phyloP scores from a whole-genome alignment of 495 filamentous ascomycete species.

The Daldinia concentrica region DNA sequence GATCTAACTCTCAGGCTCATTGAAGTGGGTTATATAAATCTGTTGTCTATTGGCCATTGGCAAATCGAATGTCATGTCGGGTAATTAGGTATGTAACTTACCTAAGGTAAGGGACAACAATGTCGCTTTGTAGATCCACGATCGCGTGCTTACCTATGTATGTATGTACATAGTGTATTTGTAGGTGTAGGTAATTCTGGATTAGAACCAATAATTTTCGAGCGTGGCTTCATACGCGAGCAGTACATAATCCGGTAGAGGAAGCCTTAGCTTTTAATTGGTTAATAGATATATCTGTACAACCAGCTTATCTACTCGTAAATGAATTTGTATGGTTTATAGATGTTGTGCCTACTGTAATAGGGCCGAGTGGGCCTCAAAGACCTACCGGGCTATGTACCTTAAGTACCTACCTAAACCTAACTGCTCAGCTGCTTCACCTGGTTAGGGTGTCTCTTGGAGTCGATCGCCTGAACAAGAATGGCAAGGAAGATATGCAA shows the following conservation, averaged over 20 bases:
- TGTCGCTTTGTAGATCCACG: slow-evolving; percentile 5
- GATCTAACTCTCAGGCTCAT: background rate
- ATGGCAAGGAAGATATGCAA: background rate
- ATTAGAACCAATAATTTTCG: background rate
- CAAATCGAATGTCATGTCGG: background rate
- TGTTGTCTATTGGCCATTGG: background rate
- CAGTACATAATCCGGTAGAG: background rate
- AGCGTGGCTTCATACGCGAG: background rate
- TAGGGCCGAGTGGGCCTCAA: slow-evolving; percentile 5
- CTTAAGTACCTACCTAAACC: background rate
- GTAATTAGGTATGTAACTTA: too few relatives aligned
- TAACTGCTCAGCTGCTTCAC: background rate
- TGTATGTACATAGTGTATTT: too few relatives aligned
- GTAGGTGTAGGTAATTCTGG: background rate
- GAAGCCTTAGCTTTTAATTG: background rate
- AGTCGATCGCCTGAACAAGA: background rate
- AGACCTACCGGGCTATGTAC: background rate
- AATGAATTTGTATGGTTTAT: slow-evolving; percentile 1
- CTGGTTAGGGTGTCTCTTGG: background rate
- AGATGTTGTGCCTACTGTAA: background rate
- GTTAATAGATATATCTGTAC: background rate
- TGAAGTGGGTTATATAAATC: background rate
- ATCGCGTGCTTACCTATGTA: slow-evolving; percentile 17
- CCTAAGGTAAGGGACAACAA: slow-evolving; percentile 6
- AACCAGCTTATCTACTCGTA: background rate